Base-by-base conservation (phyloP, 1,139 yeast genomes). In the Taphrina sp. region DNA sequence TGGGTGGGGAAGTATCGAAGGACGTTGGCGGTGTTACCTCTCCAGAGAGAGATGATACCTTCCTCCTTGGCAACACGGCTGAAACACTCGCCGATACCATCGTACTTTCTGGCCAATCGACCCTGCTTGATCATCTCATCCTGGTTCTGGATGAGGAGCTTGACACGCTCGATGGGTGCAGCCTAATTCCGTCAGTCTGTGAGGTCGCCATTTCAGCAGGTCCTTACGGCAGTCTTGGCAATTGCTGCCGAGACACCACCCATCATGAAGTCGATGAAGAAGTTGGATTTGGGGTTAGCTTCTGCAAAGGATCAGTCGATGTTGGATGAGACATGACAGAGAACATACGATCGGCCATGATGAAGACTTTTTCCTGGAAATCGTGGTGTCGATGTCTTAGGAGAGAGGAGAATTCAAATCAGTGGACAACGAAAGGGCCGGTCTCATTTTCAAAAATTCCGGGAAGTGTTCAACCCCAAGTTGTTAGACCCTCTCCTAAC, bases 201-300 rank as follows among this genome's bases (percentile, higher is more conserved):
- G 19, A 35, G 19, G 7, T 8, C 19, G 39, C 12, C 10, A 35
- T 17, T 8, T 28, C 12, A 8, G 7, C 10, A 14, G 19, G 17
- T 8, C 5, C 47, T 31, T 43, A 43, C 47, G 62, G 86, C 87
- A 62, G 89, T 83, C 81, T 83, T 83, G 64, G 88, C 81, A 75
- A 83, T 83, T 67, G 89, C 89, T 74, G 89, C 89, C 72, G 89
- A 82, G 64, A 83, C 85, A 80, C 89, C 88, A 71, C 87, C 88
- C 87, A 82, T 80, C 72, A 80, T 67, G 77, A 80, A 80, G 72
- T 80, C 83, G 69, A 76, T 66, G 66, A 77, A 66, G 71, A 79
- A 80, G 67, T 64, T 62, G 24, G 60, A 55, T 36, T 61, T 51
- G 35, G 31, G 31, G 31, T 26, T 26, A 7, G 31, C 31, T 26